Evolutionary conservation across 2,329 filamentous ascomycete species (phyloP).

Genomic region (Drechslerella dactyloides): DNA sequence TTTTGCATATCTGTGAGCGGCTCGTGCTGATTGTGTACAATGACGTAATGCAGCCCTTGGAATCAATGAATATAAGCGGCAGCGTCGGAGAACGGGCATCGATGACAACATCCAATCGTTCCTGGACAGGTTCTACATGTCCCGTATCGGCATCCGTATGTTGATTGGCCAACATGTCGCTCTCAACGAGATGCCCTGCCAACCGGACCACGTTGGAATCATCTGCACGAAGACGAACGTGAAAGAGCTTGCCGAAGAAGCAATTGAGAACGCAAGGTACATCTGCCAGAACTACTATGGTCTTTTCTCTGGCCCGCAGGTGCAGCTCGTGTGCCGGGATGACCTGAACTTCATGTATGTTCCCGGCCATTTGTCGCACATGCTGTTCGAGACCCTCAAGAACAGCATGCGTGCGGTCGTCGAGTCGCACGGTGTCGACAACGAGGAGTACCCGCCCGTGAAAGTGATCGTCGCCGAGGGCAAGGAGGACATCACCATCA

Average conservation of each 20-base stretch:
- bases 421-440: constrained; percentile 91
- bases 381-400: constrained; percentile 99
- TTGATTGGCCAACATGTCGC: constrained; percentile 98
- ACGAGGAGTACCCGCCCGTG: constrained; percentile 86
- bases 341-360: constrained; percentile 99
- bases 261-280: constrained; percentile 98
- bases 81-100: constrained; percentile 95
- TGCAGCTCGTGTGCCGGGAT: constrained; percentile 93
- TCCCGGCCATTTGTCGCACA: constrained; percentile 96
- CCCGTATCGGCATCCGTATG: constrained; percentile 98
- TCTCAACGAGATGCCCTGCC: constrained; percentile 85
- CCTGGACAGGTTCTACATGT: constrained; percentile 99
- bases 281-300: constrained; percentile 99
- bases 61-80: constrained; percentile 97
- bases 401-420: constrained; percentile 97
- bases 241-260: constrained; percentile 89
- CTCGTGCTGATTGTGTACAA: constrained; percentile 14
- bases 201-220: constrained; percentile 95
- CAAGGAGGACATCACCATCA: constrained; percentile 98
- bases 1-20: no score
- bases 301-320: constrained; percentile 92
- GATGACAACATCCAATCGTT: constrained; percentile 97
- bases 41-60: constrained; percentile 71
- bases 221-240: constrained; percentile 99
- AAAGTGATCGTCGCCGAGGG: constrained; percentile 98